These are phyloP conservation scores for Leucosporidium creatinivorum DNA, from an alignment of 768 basidiomycete genomes.

Conservation along the genomic window DNA sequence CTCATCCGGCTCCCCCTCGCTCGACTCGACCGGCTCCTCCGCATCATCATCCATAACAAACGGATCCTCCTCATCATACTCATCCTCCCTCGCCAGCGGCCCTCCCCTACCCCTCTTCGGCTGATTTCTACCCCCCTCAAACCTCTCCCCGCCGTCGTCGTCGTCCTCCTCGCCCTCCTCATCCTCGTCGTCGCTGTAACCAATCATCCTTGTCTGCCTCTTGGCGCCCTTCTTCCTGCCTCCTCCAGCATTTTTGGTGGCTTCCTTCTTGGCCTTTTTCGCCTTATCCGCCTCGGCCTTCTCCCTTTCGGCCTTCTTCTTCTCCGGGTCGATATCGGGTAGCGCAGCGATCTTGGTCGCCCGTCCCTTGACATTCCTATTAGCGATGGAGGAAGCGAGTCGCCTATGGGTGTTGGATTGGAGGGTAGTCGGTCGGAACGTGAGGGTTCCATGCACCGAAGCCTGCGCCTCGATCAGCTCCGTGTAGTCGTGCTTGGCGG, in stretches of 20 bases:
- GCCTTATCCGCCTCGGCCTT: slow-evolving; percentile 23
- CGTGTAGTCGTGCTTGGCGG: slow-evolving; percentile 73
- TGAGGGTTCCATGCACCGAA: slow-evolving; percentile 71
- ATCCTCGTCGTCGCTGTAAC: slow-evolving; percentile 8
- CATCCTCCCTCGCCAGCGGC: slow-evolving; percentile 4
- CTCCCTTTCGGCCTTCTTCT: slow-evolving; percentile 25
- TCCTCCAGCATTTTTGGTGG: slow-evolving; percentile 8
- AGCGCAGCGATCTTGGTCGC: slow-evolving; percentile 57
- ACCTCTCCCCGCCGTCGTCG: neutral
- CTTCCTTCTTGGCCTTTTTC: slow-evolving; percentile 23
- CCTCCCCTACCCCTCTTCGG: slow-evolving; percentile 12
- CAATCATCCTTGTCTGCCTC: slow-evolving; percentile 21
- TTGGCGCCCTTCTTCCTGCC: slow-evolving; percentile 3
- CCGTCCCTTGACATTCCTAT: slow-evolving; percentile 74
- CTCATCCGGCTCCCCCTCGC: slow-evolving; percentile 3
- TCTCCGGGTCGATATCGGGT: slow-evolving; percentile 17
- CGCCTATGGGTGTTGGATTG: slow-evolving; percentile 82
- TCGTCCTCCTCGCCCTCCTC: slow-evolving; percentile 14
- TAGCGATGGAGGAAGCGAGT: slow-evolving; percentile 76
- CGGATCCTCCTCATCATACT: slow-evolving; percentile 25
- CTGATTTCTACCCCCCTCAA: slow-evolving; percentile 1
- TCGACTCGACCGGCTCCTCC: neutral
- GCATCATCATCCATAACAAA: slow-evolving; percentile 26
- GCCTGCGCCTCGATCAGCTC: slow-evolving; percentile 82
- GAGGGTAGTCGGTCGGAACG: slow-evolving; percentile 78